phyloP scores from a whole-genome alignment of 495 filamentous ascomycete species.

The Aspergillus heteromorphus region DNA sequence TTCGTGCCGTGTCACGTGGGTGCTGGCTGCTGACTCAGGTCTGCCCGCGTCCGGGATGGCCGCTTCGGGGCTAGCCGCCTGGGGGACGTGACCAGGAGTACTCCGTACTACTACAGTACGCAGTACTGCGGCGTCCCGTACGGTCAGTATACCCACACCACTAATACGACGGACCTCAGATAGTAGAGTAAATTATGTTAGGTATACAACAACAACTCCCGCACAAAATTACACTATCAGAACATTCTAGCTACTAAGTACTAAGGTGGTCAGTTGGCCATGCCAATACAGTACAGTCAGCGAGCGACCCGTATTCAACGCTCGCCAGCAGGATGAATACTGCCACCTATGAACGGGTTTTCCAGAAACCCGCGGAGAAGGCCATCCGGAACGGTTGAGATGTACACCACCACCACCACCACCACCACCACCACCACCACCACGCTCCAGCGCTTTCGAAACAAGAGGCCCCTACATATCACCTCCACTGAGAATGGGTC shows the following conservation, averaged over 20 bases:
- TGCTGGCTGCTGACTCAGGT: constrained; percentile 20
- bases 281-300: background rate
- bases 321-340: constrained; percentile 10
- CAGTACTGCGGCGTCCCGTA: background rate
- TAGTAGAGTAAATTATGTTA: background rate
- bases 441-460: background rate
- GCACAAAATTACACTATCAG: background rate
- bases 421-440: no score
- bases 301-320: background rate
- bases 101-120: background rate
- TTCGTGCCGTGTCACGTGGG: constrained; percentile 29
- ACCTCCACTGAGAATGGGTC: constrained; percentile 30
- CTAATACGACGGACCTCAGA: no score
- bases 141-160: background rate
- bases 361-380: constrained; percentile 3
- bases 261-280: background rate
- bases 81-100: background rate
- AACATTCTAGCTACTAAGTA: background rate
- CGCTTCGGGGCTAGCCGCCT: constrained; percentile 11
- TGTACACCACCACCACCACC: no score
- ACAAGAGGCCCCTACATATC: constrained; percentile 16
- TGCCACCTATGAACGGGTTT: background rate
- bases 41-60: constrained; percentile 2
- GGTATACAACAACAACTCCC: background rate
- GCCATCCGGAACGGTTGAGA: background rate